phyloP scores from a whole-genome alignment of 2,329 filamentous ascomycete genomes.

The Apiospora rasikravindrae region DNA sequence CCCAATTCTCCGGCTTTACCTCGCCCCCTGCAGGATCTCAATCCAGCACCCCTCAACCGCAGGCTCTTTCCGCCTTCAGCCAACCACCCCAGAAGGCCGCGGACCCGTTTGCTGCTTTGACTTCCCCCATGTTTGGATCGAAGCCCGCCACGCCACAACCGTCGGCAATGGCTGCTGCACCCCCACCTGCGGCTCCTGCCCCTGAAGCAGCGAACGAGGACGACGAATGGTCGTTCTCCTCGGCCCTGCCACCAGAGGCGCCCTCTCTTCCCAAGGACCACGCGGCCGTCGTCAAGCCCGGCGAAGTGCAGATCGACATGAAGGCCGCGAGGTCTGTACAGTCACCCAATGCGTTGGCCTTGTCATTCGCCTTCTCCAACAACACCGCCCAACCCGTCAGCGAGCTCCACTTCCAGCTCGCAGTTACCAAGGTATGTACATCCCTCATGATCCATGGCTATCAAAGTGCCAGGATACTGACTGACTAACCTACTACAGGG shows the following conservation, averaged over 20 bases:
- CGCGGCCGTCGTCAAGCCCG: slow-evolving; percentile 71
- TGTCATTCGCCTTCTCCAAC: slow-evolving; percentile 86
- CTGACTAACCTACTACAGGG: slow-evolving; percentile 56
- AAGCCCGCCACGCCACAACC: slow-evolving; percentile 44
- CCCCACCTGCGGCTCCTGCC: slow-evolving; percentile 30
- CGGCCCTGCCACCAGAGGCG: slow-evolving; percentile 71
- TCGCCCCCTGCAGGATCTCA: slow-evolving; percentile 56
- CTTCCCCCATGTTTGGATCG: slow-evolving; percentile 45
- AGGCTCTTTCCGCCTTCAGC: slow-evolving; percentile 47
- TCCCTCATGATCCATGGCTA: not conserved
- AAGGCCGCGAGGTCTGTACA: slow-evolving; percentile 65
- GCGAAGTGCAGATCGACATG: slow-evolving; percentile 74
- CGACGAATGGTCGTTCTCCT: slow-evolving; percentile 94
- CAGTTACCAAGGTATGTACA: slow-evolving; percentile 81
- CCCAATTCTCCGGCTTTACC: slow-evolving; percentile 60
- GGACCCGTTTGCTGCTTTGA: slow-evolving; percentile 61
- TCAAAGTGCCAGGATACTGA: not conserved
- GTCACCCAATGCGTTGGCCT: slow-evolving; percentile 63
- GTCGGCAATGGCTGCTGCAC: slow-evolving; percentile 24
- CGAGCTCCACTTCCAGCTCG: slow-evolving; percentile 88
- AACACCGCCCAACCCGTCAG: slow-evolving; percentile 72
- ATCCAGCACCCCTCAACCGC: slow-evolving; percentile 58
- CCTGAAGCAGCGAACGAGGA: slow-evolving; percentile 61
- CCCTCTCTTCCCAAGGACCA: slow-evolving; percentile 63
- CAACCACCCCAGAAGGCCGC: slow-evolving; percentile 47